Conservation (phyloP, 2,329 filamentous ascomycete species). For the Alternaria longipes region DNA sequence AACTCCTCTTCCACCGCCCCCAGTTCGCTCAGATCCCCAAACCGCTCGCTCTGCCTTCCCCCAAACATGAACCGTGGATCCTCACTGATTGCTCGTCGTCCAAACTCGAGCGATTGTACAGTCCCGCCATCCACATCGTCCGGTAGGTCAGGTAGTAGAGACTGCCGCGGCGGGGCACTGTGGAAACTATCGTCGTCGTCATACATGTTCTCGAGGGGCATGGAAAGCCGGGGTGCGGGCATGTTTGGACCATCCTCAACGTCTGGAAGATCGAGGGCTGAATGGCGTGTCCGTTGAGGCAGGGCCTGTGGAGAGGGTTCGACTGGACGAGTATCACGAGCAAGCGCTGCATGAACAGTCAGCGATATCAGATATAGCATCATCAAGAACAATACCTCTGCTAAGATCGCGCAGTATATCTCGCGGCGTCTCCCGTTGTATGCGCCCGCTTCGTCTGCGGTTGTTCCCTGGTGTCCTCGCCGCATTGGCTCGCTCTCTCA, state of each 20-base stretch:
- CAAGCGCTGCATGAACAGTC: constrained; percentile 54
- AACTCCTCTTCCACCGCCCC: constrained; percentile 46
- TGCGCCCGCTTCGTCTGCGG: constrained; percentile 58
- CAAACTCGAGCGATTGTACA: constrained; percentile 61
- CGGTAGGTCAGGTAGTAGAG: constrained; percentile 46
- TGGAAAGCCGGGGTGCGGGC: constrained; percentile 51
- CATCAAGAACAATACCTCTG: constrained; percentile 51
- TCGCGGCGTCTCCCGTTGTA: constrained; percentile 64
- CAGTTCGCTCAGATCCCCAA: constrained; percentile 57
- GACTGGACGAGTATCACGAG: constrained; percentile 57
- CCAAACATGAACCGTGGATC: constrained; percentile 53
- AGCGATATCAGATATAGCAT: constrained; percentile 5
- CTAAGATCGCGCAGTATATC: constrained; percentile 64
- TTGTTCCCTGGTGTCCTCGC: constrained; percentile 62
- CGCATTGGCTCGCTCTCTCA: constrained; percentile 61
- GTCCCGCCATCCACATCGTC: constrained; percentile 53
- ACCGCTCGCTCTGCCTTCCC: constrained; percentile 62
- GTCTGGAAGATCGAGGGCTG: constrained; percentile 54
- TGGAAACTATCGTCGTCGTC: constrained; percentile 56
- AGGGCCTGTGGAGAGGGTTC: constrained; percentile 58
- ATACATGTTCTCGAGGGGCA: constrained; percentile 55
- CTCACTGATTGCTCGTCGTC: constrained; percentile 50
- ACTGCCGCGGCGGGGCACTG: constrained; percentile 51
- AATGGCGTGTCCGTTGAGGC: constrained; percentile 38
- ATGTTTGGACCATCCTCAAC: constrained; percentile 59